Base-by-base conservation (phyloP, 257 asterid species). In the Striga asiatica region DNA sequence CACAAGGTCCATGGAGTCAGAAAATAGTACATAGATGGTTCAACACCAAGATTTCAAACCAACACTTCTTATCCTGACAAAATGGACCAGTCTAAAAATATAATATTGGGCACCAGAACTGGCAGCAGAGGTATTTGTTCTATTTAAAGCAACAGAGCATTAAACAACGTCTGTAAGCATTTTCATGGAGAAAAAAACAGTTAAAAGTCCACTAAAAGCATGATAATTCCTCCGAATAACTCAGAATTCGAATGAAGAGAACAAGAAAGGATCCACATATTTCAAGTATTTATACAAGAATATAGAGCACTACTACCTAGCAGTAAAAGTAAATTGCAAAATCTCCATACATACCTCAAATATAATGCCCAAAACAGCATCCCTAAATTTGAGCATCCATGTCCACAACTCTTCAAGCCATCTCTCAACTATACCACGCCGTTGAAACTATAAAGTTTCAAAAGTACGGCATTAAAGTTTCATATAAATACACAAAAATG, bases 391-490 rank as follows among this genome's bases (percentile, higher is more conserved):
- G 79, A 74, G 50, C 86, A 87, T 80, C 86, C 83, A 84, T 24
- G 76, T 60, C 95, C 95, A 92, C 52, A 84, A 83, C 72, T 88
- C 95, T 68, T 81, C 94, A 72, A 82, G 95, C 95, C 97, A 92
- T 68, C 92, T 74, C 74, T 87, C 98, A 70, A 92, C 88, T 52
- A 73, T 60, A 69, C 89, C 95, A 70, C 62, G 84, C 79, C 76
- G 88, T 63, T 79, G 93, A 71, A 78, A 84, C 98, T 92, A 71
- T 61, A 78, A 61, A 43, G 46, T 66, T 69, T 67, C 25, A 68
- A 62, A 46, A 62, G 2, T 22, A 72, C 57, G 63, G 66, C 46
- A 62, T 64, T 35, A 65, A 54, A 60, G 56, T 35, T 51, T 47
- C 64, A 54, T 32, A 58, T 13, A 58, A 14, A 48, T 14, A 20